phyloP scores from a whole-genome alignment of 139 green algal genomes.

The Tetraselmis striata region DNA sequence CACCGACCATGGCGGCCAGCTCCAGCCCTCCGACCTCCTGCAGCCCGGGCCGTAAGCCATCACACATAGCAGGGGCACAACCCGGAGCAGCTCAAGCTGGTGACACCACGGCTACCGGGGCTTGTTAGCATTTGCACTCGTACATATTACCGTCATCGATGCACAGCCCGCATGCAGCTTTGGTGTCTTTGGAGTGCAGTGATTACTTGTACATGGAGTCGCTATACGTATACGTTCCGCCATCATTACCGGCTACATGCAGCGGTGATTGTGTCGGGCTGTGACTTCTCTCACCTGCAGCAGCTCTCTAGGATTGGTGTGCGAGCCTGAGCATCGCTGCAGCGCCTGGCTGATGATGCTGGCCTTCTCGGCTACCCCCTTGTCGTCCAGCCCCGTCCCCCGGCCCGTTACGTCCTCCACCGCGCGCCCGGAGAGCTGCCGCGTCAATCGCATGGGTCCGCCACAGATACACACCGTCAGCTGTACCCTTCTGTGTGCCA shows the following conservation, averaged over 20 bases:
- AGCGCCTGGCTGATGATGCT: too few relatives aligned
- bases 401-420: too few relatives aligned
- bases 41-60: conserved; percentile 8
- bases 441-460: not conserved
- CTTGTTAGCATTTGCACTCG: too few relatives aligned
- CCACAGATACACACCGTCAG: not conserved
- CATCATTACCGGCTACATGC: too few relatives aligned
- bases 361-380: too few relatives aligned
- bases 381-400: too few relatives aligned
- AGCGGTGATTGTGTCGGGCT: too few relatives aligned
- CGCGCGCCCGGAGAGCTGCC: not conserved
- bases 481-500: too few relatives aligned
- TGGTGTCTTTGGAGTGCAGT: not conserved
- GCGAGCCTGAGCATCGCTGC: too few relatives aligned
- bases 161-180: not conserved
- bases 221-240: conserved; percentile 23
- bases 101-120: too few relatives aligned
- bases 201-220: not conserved
- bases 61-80: not conserved
- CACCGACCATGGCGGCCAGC: conserved; percentile 36
- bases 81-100: not conserved
- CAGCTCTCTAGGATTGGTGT: too few relatives aligned
- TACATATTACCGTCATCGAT: not conserved
- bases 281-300: too few relatives aligned
- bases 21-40: conserved; percentile 38